Evolutionary conservation across 1,284 basidiomycete genomes (phyloP), one percentile per base, ranked within the genome.

Genomic region (Tausonia pullulans): DNA sequence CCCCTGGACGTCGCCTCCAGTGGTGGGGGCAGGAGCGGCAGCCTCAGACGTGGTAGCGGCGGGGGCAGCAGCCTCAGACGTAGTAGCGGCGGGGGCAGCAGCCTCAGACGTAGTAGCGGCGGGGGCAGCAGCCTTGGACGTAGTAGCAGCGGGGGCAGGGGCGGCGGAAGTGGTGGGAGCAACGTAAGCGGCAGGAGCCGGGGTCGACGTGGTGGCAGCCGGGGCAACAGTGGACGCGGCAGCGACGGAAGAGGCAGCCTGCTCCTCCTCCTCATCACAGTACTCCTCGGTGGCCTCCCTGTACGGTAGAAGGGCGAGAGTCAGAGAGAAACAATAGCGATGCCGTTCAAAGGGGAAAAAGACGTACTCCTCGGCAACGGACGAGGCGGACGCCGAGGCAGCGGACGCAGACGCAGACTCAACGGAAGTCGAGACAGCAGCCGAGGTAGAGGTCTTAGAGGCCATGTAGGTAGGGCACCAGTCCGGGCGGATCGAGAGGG

Each of bases 401-500:
- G 67, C 43, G 50, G 13, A 5, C 2, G 27, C 16, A 40, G 45
- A 39, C 14, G 51, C 50, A n/a, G 41, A 51, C 10, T 39, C n/a
- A 43, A 14, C 64, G 61, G 70, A 61, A 16, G 67, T 64, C 49
- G 67, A 66, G 50, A 45, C 65, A 49, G 46, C 39, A 40, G 65
- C 45, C 11, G 67, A 61, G 44, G 69, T 61, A 50, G 67, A 66
- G 46, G 71, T 61, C 11, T 67, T 43, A n/a, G 63, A 52, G 58
- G 79, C 79, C 68, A 70, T 74, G 75, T 86, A 88, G 27, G 27
- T 27, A 27, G 27, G 27, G 27, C 27, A 27, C 27, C 27, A 27
- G 27, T 27, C 72, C 83, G 76, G n/a, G 80, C 69, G 40, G 79
- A 76, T 67, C 82, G 82, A 72, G 59, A 83, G 76, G 63, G 76